phyloP scores from a whole-genome alignment of 177 flowering plant genomes.

The Tripterygium wilfordii region DNA sequence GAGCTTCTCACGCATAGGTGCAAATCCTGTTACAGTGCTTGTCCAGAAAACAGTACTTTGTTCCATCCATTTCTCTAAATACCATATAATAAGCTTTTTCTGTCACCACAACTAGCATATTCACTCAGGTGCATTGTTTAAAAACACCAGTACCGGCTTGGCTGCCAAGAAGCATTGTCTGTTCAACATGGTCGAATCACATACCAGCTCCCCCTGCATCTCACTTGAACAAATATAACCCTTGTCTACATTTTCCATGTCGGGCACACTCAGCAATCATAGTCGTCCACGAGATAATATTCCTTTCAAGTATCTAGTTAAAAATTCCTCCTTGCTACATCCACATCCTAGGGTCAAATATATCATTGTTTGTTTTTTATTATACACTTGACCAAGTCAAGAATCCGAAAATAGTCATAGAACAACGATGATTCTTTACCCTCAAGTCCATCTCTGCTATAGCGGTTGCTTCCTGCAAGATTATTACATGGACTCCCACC shows the following conservation, averaged over 20 bases:
- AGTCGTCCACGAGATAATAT: slow-evolving; percentile 69
- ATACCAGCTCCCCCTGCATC: slow-evolving; percentile 37
- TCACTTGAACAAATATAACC: slow-evolving; percentile 39
- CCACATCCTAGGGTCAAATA: slow-evolving; percentile 32
- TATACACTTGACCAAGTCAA: slow-evolving; percentile 55
- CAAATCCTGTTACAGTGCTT: slow-evolving; percentile 60
- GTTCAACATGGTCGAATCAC: slow-evolving; percentile 36
- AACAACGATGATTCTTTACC: slow-evolving; percentile 85
- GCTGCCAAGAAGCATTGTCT: not conserved
- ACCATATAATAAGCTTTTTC: slow-evolving; percentile 40
- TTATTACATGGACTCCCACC: slow-evolving; percentile 99
- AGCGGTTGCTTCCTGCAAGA: slow-evolving; percentile 81
- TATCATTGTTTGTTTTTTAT: slow-evolving; percentile 24
- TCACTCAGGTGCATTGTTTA: slow-evolving; percentile 60
- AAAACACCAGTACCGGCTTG: slow-evolving; percentile 22
- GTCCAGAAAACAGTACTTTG: slow-evolving; percentile 59
- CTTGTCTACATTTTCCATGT: slow-evolving; percentile 45
- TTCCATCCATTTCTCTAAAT: slow-evolving; percentile 38
- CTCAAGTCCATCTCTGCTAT: slow-evolving; percentile 85
- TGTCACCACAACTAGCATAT: slow-evolving; percentile 71
- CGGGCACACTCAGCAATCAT: slow-evolving; percentile 51
- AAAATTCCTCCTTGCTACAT: slow-evolving; percentile 38
- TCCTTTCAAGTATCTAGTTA: slow-evolving; percentile 60
- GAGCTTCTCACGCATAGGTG: slow-evolving; percentile 50
- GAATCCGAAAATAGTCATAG: slow-evolving; percentile 68